A percentile compares a stretch with the other conserved stretches of the same genome.
phyloP scores from a whole-genome alignment of 768 basidiomycete species.

The Kwoniella heveanensis region DNA sequence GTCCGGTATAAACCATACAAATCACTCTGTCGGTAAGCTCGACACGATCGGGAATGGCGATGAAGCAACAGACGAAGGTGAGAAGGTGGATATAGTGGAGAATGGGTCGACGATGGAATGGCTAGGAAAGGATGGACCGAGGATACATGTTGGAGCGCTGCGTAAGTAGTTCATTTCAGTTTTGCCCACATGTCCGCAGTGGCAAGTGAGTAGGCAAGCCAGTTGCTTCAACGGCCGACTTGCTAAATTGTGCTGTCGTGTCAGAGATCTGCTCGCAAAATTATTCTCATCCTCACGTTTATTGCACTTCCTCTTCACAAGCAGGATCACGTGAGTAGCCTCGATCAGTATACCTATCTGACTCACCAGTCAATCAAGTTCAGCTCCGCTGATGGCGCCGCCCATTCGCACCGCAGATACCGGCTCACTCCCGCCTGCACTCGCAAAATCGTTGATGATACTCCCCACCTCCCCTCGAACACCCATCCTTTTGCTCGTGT shows the following conservation, averaged over 20 bases:
- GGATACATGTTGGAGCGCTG: slow-evolving; percentile 9
- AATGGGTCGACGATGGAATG: slow-evolving; percentile 1
- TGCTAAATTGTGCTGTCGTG: too few relatives aligned
- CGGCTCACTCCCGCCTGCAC: not conserved
- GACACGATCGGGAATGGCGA: too few relatives aligned
- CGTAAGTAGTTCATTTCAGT: slow-evolving; percentile 14
- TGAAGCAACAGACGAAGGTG: too few relatives aligned
- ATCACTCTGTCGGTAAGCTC: not conserved
- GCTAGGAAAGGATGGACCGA: slow-evolving; percentile 12
- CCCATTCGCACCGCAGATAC: not conserved
- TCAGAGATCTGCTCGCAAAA: slow-evolving; percentile 2
- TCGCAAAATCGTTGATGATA: not conserved
- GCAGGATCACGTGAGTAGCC: slow-evolving; percentile 12
- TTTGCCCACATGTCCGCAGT: too few relatives aligned
- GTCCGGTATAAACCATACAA: not conserved
- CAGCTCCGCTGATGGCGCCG: not conserved
- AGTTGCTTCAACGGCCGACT: too few relatives aligned
- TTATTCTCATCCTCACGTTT: not conserved
- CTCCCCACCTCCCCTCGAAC: slow-evolving; percentile 11
- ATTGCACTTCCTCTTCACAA: slow-evolving; percentile 13
- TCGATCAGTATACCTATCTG: too few relatives aligned
- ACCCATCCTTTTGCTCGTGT: slow-evolving; percentile 14
- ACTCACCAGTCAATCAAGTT: too few relatives aligned
- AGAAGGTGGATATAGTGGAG: not conserved
- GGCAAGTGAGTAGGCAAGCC: too few relatives aligned